Conservation (phyloP, 2,329 filamentous ascomycete genomes). For the Fusarium sp. region DNA sequence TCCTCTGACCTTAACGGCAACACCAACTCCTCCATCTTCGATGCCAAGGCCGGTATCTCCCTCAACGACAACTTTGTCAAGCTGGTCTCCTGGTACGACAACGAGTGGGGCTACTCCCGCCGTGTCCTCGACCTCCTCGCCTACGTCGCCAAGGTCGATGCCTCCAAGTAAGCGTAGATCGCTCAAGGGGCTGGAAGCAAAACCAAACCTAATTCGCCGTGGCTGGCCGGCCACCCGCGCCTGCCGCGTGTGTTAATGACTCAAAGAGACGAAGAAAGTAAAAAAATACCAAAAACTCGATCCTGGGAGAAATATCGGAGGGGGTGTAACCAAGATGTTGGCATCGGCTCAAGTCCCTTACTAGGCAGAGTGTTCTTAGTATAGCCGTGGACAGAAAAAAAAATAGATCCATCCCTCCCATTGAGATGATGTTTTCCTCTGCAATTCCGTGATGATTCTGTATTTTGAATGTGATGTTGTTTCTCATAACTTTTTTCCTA, state of each 20-base stretch:
- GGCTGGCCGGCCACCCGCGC: constrained; percentile 19
- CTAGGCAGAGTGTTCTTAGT: constrained; percentile 39
- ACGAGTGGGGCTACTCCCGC: constrained; percentile 99
- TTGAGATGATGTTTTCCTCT: constrained; percentile 10
- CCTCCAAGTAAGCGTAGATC: constrained; percentile 59
- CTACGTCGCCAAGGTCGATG: constrained; percentile 85
- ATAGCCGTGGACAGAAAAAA: constrained; percentile 42
- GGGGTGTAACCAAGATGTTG: constrained; percentile 40
- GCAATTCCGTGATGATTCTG: background rate
- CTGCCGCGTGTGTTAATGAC: constrained; percentile 43
- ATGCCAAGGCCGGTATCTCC: constrained; percentile 98
- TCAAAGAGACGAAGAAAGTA: constrained; percentile 36
- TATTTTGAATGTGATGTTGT: background rate
- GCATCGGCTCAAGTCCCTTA: constrained; percentile 36
- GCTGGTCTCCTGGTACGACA: constrained; percentile 98
- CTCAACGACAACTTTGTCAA: constrained; percentile 99
- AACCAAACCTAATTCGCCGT: constrained; percentile 40
- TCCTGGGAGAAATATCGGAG: constrained; percentile 39
- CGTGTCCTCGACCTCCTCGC: constrained; percentile 86
- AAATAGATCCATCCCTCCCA: constrained; percentile 43
- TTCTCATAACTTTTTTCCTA: background rate
- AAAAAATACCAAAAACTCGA: constrained; percentile 39
- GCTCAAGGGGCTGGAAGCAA: constrained; percentile 39
- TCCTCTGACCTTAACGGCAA: constrained; percentile 95
- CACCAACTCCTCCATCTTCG: constrained; percentile 95